Evolutionary conservation across 495 filamentous ascomycete genomes (phyloP), one percentile per base, ranked within the genome.

Genomic region (Daldinia grandis): DNA sequence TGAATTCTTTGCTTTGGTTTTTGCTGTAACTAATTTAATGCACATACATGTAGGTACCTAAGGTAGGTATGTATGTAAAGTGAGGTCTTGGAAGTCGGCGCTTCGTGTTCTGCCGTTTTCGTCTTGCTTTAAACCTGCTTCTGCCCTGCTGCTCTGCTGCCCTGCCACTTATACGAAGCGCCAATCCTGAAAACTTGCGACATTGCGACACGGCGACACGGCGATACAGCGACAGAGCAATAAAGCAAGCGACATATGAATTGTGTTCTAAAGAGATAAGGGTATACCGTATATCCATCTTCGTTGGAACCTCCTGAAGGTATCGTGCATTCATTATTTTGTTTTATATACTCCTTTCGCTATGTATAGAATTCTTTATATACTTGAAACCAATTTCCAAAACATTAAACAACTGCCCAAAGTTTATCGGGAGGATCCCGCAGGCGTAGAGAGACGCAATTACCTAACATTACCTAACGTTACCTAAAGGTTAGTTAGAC

Each of bases 91-190:
- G 12, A 35, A 35, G 33, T 35, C 4, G 25, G 44, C 9, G 38
- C 28, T 37, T 38, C 33, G 33, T 24, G 21, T 42, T 14, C 27
- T 55, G 59, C 59, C 67, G 63, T 72, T 72, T 68, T 68, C 69
- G 59, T 72, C 47, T 47, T 47, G 42, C 19, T 47, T 47, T 1
- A 47, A 47, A 47, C 42, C 42, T 47, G 42, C 9, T 47, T 44
- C 17, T 19, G n/a, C 7, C 40, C n/a, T 47, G 14, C 37, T 40
- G 37, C 37, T 14, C 37, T 40, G 7, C 7, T 10, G 21, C 0
- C 42, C 19, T 47, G 42, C 19, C 19, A 47, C 17, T 35, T 47
- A 47, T 47, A 47, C 42, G 42, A 47, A 12, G 17, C 21, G 42
- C 17, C 42, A 47, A 47, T 47, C 17, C 42, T 24, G 38, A 47